A percentile compares a stretch with the other conserved stretches of the same genome.
Evolutionary conservation across 2,329 filamentous ascomycete genomes (phyloP).

Genomic region (Purpureocillium lavendulum): DNA sequence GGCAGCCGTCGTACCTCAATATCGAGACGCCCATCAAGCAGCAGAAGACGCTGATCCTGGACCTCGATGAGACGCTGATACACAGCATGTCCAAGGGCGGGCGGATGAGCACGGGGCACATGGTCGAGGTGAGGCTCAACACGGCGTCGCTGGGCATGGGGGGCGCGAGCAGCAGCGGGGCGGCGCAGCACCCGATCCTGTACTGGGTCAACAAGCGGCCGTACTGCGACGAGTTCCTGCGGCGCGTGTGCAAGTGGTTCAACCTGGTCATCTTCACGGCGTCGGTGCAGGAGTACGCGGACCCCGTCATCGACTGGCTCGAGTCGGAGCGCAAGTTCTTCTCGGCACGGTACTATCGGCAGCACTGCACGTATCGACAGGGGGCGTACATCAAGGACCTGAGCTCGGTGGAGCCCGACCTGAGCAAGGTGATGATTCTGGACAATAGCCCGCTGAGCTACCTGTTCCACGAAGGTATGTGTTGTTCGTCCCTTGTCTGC

Average conservation of each 20-base stretch:
- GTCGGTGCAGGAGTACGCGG: constrained; percentile 95
- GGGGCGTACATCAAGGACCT: constrained; percentile 98
- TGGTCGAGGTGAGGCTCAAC: constrained; percentile 93
- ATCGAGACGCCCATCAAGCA: constrained; percentile 47
- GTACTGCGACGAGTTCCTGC: constrained; percentile 91
- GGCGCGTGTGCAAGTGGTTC: constrained; percentile 93
- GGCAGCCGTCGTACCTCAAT: constrained; percentile 80
- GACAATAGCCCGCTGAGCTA: constrained; percentile 98
- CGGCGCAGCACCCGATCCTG: constrained; percentile 85
- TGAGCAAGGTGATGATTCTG: constrained; percentile 97
- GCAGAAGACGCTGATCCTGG: constrained; percentile 89
- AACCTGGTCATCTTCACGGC: constrained; percentile 95
- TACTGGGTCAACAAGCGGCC: constrained; percentile 99
- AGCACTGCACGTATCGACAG: constrained; percentile 93
- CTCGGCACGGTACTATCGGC: constrained; percentile 84
- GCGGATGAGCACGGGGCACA: constrained; percentile 91
- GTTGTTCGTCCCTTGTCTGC: neutral
- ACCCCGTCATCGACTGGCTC: constrained; percentile 97
- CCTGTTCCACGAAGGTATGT: constrained; percentile 91
- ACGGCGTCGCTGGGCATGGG: constrained; percentile 60
- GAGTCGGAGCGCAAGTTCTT: constrained; percentile 97
- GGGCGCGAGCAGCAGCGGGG: constrained; percentile 45
- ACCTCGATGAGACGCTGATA: constrained; percentile 94
- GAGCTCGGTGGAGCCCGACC: constrained; percentile 88
- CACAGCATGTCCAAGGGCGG: constrained; percentile 97